A percentile compares a stretch with the other conserved stretches of the same genome.
Conservation (phyloP, 805 yeast genomes). For the Limtongia smithiae region DNA sequence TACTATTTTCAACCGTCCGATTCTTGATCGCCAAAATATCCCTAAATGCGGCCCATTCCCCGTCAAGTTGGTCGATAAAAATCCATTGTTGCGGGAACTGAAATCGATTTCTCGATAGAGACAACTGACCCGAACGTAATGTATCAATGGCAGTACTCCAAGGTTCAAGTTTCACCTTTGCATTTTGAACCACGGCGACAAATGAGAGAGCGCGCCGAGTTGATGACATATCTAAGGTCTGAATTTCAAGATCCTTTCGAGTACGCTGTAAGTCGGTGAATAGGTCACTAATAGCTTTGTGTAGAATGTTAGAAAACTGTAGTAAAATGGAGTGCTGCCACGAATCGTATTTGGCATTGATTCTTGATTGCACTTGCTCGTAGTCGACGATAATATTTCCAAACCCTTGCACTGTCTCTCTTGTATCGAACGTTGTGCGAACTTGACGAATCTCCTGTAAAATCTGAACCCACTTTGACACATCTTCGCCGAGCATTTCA, state of each 20-base stretch:
- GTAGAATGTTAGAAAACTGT: constrained; percentile 43
- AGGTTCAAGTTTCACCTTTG: constrained; percentile 29
- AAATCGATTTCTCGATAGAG: constrained; percentile 45
- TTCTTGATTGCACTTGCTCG: constrained; percentile 51
- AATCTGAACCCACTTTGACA: constrained; percentile 49
- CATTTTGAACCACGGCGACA: constrained; percentile 41
- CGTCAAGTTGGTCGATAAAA: constrained; percentile 59
- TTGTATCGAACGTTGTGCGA: constrained; percentile 50
- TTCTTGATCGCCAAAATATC: constrained; percentile 42
- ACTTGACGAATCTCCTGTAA: constrained; percentile 45
- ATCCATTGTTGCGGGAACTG: constrained; percentile 55
- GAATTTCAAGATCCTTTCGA: constrained; percentile 41
- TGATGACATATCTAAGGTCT: constrained; percentile 40
- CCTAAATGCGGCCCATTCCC: constrained; percentile 44
- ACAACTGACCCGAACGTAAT: constrained; percentile 41
- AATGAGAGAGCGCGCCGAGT: constrained; percentile 41
- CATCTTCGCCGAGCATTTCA: constrained; percentile 36
- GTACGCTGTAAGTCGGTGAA: constrained; percentile 37
- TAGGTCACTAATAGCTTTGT: constrained; percentile 35
- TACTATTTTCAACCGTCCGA: constrained; percentile 42
- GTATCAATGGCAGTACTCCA: constrained; percentile 32
- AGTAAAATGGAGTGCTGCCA: constrained; percentile 52
- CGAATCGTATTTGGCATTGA: constrained; percentile 51
- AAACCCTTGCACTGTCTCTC: constrained; percentile 41
- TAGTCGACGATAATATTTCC: constrained; percentile 48